Evolutionary conservation across 768 basidiomycete genomes (phyloP).

Genomic region (Mycena rebaudengoi): DNA sequence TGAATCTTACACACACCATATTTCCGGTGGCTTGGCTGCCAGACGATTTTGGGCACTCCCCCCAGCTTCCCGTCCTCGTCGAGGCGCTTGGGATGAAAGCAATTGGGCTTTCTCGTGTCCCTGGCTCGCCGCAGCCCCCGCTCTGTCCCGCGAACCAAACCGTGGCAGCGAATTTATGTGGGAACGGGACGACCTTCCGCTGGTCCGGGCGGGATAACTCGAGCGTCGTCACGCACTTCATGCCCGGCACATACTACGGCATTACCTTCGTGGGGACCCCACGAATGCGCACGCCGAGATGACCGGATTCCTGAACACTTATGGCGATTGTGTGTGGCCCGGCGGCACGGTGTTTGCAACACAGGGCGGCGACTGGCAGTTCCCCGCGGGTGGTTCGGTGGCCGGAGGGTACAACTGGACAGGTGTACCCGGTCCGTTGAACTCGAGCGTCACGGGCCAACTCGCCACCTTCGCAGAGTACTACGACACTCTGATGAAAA

Average conservation of each 20-base stretch:
- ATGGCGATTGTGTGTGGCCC: background rate
- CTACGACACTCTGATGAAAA: conserved; percentile 6
- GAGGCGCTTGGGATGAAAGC: conserved; percentile 12
- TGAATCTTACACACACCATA: background rate
- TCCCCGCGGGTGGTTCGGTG: background rate
- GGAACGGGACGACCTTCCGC: background rate
- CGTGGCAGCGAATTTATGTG: background rate
- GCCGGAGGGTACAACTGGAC: background rate
- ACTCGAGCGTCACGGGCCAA: background rate
- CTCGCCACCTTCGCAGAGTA: conserved; percentile 8
- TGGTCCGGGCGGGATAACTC: background rate
- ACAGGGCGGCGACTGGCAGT: background rate
- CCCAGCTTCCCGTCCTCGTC: conserved; percentile 4
- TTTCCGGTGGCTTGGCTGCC: conserved; percentile 7
- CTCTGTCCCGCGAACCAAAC: background rate
- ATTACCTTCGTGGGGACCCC: background rate
- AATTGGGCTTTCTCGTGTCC: conserved; percentile 7
- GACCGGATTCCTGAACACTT: background rate
- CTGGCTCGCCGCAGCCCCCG: conserved; percentile 4
- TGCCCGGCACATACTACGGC: background rate
- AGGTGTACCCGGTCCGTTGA: background rate
- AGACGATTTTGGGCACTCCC: conserved; percentile 7
- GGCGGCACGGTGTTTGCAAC: background rate
- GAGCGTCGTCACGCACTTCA: background rate
- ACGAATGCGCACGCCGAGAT: background rate